Evolutionary conservation across 306 rosid species (phyloP).

Genomic region (Cucumis hystrix): DNA sequence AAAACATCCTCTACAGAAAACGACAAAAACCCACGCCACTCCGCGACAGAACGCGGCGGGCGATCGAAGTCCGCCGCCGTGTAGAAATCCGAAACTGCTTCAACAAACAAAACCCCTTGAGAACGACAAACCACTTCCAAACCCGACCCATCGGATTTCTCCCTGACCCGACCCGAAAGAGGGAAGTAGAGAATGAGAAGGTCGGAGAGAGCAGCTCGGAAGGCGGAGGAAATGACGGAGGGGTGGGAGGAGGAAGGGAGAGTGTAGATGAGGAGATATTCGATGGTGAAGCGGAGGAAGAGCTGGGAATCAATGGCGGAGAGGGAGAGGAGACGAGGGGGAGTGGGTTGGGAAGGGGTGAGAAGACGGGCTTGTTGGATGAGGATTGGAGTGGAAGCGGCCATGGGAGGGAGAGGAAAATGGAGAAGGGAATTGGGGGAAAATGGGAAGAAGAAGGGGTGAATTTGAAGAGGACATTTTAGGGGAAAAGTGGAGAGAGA

Average conservation of each 20-base stretch:
- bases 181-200: slow-evolving; percentile 60
- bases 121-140: slow-evolving; percentile 56
- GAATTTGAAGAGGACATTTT: neutral
- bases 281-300: slow-evolving; percentile 80
- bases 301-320: slow-evolving; percentile 78
- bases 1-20: slow-evolving; percentile 53
- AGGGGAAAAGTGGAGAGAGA: neutral
- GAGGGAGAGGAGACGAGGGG: slow-evolving; percentile 36
- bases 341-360: slow-evolving; percentile 58
- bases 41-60: slow-evolving; percentile 43
- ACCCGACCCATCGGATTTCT: slow-evolving; percentile 20
- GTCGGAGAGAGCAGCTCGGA: slow-evolving; percentile 45
- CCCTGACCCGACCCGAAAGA: slow-evolving; percentile 50
- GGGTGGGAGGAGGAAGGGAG: slow-evolving; percentile 22
- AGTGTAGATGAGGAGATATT: slow-evolving; percentile 51
- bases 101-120: slow-evolving; percentile 66
- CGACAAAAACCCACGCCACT: slow-evolving; percentile 56
- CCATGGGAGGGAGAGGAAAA: slow-evolving; percentile 19
- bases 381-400: slow-evolving; percentile 32
- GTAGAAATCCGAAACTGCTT: slow-evolving; percentile 37
- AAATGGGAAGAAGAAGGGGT: neutral
- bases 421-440: neutral
- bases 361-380: slow-evolving; percentile 44
- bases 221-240: slow-evolving; percentile 10
- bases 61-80: slow-evolving; percentile 27